Evolutionary conservation across 2,329 filamentous ascomycete species (phyloP), one percentile per base, ranked within the genome.

Genomic region (Geosmithia morbida): DNA sequence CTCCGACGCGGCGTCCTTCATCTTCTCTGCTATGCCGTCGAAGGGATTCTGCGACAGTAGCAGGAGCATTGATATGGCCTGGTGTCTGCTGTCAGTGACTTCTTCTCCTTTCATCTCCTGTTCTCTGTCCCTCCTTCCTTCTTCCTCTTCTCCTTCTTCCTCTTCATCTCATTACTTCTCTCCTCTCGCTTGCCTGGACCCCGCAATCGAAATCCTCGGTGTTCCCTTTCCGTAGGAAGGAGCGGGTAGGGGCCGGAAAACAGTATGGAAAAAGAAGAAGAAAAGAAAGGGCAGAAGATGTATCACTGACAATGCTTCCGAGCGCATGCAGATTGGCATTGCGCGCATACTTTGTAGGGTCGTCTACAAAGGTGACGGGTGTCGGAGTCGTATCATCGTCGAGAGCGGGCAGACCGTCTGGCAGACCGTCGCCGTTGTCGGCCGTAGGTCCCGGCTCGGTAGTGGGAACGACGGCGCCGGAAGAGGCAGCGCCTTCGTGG

Each of bases 251-350:
- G 22, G 22, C 4, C 4, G 22, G 22, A 8, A 8, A 8, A 26
- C 22, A 26, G 4, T n/a, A n/a, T n/a, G n/a, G 22, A 26, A 26
- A 8, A 26, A 8, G 22, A 8, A 26, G 22, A 44, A 2, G 30
- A 30, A 29, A 22, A 8, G 10, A 22, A 37, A 48, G 43, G 43
- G 39, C n/a, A 33, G 37, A 51, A 42, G 49, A 59, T n/a, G n/a
- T n/a, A 69, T 46, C 48, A 60, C 66, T 50, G 59, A 69, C 66
- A 53, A 67, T 51, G 51, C 65, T 67, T 11, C 63, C 64, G 26
- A 69, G 60, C 54, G 65, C 59, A 53, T 65, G 58, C 22, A 64
- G 50, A 47, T 61, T 67, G 48, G 60, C 59, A 41, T 60, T 58
- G 51, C 62, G 63, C 50, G 67, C 56, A 50, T 62, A 65, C 48